These are phyloP conservation scores for Porodaedalea pini DNA, from an alignment of 1,284 basidiomycete genomes.

Conservation along the genomic window DNA sequence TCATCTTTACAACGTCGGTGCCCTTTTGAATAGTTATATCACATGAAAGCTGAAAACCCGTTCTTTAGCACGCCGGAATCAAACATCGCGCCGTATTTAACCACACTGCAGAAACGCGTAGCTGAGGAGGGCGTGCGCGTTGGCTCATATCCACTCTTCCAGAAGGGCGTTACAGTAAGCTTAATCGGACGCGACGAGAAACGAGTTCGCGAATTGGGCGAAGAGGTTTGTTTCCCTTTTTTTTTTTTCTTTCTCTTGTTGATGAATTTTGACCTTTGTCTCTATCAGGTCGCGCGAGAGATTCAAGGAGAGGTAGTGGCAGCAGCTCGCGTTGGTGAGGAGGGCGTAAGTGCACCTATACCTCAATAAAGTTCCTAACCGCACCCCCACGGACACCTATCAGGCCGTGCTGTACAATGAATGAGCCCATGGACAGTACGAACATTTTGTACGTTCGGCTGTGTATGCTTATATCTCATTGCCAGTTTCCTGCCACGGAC, in stretches of 20 bases:
- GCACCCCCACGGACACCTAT: neutral
- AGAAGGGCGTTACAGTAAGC: conserved; percentile 52
- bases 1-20: conserved; percentile 74
- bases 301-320: conserved; percentile 17
- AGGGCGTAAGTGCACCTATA: neutral
- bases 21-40: neutral
- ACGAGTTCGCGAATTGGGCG: conserved; percentile 50
- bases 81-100: conserved; percentile 85
- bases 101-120: conserved; percentile 71
- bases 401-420: neutral
- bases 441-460: neutral
- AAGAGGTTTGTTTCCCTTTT: conserved; percentile 47
- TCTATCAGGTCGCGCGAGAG: conserved; percentile 11
- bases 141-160: conserved; percentile 74
- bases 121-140: conserved; percentile 77
- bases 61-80: conserved; percentile 69
- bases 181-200: conserved; percentile 73
- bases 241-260: neutral
- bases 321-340: conserved; percentile 15
- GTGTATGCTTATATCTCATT: too few relatives aligned
- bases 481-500: too few relatives aligned
- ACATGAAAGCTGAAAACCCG: neutral
- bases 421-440: neutral
- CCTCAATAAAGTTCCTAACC: neutral
- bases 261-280: neutral